Evolutionary conservation across 768 basidiomycete species (phyloP), one percentile per base, ranked within the genome.

Genomic region (Termitomyces sp.): DNA sequence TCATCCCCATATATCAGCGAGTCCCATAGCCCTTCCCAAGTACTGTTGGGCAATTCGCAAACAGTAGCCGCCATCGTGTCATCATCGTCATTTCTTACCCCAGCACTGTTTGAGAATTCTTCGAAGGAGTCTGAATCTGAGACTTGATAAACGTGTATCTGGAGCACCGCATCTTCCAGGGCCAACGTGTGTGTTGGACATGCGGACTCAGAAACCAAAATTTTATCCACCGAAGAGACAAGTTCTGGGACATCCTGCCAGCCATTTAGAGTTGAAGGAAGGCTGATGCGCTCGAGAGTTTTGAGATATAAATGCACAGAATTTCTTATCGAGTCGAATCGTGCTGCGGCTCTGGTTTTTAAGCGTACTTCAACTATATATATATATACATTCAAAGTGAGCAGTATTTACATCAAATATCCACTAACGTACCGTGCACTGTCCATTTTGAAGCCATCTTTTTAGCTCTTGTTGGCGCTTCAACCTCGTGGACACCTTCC

Each of bases 1-100:
- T 89, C 80, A 59, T 83, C 82, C 34, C 76, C 77, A 70, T 96
- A 99, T 67, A 98, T 88, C 63, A 99, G 70, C 48, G 88, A 90
- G 52, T 88, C 89, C 97, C 97, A 98, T 16, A 98, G 74, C 1
- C 96, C 94, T 59, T 98, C 96, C 79, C 91, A 87, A 41, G 78
- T 81, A 60, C 78, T 70, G 60, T 87, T 89, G 1, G 97, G 97
- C 46, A 99, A 79, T 55, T 95, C 90, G 68, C 90, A 90, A 20
- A 98, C 87, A 57, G 83, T 90, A 1, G 95, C 97, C 12, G 96
- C 92, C 76, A 88, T 88, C 0, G 92, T 85, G 52, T 86, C 84
- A 59, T 88, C 85, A 44, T 86, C 90, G 22, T 89, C 89, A 29
- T 79, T 79, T 50, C 76, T 71, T 66, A 74, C 55, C 65, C 80